A percentile compares a stretch with the other conserved stretches of the same genome.
These are phyloP conservation scores for Pleurotus platypus DNA, from an alignment of 768 basidiomycete genomes.

Conservation along the genomic window DNA sequence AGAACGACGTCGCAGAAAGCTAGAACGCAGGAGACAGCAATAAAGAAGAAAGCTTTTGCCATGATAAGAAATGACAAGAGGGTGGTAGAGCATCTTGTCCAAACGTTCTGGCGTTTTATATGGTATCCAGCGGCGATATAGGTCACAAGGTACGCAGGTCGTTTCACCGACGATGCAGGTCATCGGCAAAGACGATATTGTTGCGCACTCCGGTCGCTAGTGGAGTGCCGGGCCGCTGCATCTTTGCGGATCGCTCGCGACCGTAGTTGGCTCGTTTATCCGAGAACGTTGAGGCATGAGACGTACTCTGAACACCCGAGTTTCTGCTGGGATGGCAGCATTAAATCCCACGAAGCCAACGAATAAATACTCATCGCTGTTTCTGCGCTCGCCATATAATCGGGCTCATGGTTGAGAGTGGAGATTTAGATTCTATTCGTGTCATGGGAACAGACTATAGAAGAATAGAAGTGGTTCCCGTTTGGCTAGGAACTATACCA, in stretches of 20 bases:
- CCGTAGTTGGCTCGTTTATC: too few relatives aligned
- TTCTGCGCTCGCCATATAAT: too few relatives aligned
- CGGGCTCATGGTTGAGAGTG: too few relatives aligned
- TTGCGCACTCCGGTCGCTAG: neutral
- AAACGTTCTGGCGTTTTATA: neutral
- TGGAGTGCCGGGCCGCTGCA: neutral
- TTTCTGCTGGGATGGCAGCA: neutral
- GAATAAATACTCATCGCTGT: too few relatives aligned
- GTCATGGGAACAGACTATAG: too few relatives aligned
- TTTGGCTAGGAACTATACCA: too few relatives aligned
- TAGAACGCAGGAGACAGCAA: neutral
- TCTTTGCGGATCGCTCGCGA: neutral
- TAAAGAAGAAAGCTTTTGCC: neutral
- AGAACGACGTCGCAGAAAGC: conserved; percentile 14
- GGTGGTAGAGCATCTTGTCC: neutral
- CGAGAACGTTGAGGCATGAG: too few relatives aligned
- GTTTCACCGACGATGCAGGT: neutral
- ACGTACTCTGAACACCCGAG: neutral
- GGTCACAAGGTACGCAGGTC: neutral
- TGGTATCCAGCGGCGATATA: neutral
- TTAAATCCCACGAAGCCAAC: too few relatives aligned
- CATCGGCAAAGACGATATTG: neutral
- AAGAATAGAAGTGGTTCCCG: too few relatives aligned
- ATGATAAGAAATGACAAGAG: neutral
- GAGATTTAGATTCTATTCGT: too few relatives aligned